phyloP scores from a whole-genome alignment of 169 alveolate genomes.

The Haemoproteus tartakovskyi region DNA sequence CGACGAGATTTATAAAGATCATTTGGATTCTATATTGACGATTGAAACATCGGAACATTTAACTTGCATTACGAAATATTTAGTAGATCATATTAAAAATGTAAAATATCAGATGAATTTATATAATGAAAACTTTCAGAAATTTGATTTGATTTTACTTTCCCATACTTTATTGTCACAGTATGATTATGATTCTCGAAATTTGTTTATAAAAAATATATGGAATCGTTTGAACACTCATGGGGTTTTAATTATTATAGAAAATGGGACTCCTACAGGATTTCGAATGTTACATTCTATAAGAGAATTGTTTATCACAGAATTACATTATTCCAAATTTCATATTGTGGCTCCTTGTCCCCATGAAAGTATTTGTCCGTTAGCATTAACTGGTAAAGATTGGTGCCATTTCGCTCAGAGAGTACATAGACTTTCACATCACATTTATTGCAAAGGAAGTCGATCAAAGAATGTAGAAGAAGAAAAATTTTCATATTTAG shows the following conservation, averaged over 20 bases:
- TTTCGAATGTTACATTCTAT: constrained; percentile 84
- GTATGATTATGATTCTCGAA: constrained; percentile 58
- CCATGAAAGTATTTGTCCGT: constrained; percentile 88
- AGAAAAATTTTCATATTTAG: constrained; percentile 83
- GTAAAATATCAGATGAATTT: constrained; percentile 68
- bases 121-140: constrained; percentile 60
- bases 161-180: constrained; percentile 61
- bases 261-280: constrained; percentile 89
- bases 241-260: constrained; percentile 76
- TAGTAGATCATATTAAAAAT: constrained; percentile 62
- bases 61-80: constrained; percentile 65
- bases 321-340: constrained; percentile 73
- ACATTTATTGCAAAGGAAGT: constrained; percentile 81
- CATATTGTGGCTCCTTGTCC: constrained; percentile 88
- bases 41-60: constrained; percentile 75
- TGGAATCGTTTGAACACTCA: constrained; percentile 70
- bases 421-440: constrained; percentile 81
- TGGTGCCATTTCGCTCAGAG: constrained; percentile 89
- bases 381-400: constrained; percentile 86
- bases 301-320: constrained; percentile 84
- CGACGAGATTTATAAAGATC: constrained; percentile 48
- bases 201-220: constrained; percentile 70
- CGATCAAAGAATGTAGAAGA: constrained; percentile 76
- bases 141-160: constrained; percentile 67
- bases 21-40: constrained; percentile 41